Evolutionary conservation across 768 basidiomycete species (phyloP).

Genomic region (Trichaptum fuscoviolaceum): DNA sequence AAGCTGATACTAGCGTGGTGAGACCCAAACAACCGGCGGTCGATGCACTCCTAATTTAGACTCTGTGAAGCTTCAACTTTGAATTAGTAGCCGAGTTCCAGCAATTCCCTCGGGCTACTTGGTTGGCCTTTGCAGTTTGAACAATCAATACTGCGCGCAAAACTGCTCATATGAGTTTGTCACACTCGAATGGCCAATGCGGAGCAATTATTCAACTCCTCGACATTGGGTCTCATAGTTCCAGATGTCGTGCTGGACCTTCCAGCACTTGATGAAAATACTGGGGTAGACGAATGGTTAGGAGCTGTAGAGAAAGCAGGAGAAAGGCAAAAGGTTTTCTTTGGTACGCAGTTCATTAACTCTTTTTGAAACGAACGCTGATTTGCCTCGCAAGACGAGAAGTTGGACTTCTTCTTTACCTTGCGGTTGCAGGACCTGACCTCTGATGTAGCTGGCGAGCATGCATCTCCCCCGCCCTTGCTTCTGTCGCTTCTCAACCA

Average conservation of each 20-base stretch:
- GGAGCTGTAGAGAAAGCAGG: constrained; percentile 33
- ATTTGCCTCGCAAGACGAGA: constrained; percentile 25
- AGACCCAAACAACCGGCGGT: background rate
- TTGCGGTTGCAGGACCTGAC: constrained; percentile 22
- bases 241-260: constrained; percentile 61
- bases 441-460: constrained; percentile 28
- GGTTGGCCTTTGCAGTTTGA: background rate
- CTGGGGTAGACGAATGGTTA: constrained; percentile 51
- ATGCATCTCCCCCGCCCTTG: constrained; percentile 25
- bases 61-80: no score
- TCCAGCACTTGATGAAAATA: constrained; percentile 35
- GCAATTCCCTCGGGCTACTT: no score
- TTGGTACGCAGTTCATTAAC: constrained; percentile 39
- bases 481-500: constrained; percentile 61
- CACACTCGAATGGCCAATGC: background rate
- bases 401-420: constrained; percentile 27
- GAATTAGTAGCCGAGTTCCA: no score
- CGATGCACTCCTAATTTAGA: background rate
- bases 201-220: constrained; percentile 58
- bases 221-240: constrained; percentile 55
- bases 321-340: constrained; percentile 63
- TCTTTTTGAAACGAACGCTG: background rate
- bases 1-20: background rate
- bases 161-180: background rate
- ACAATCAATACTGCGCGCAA: background rate